Conservation (phyloP, 805 yeast genomes). For the Metschnikowia kofuensis region DNA sequence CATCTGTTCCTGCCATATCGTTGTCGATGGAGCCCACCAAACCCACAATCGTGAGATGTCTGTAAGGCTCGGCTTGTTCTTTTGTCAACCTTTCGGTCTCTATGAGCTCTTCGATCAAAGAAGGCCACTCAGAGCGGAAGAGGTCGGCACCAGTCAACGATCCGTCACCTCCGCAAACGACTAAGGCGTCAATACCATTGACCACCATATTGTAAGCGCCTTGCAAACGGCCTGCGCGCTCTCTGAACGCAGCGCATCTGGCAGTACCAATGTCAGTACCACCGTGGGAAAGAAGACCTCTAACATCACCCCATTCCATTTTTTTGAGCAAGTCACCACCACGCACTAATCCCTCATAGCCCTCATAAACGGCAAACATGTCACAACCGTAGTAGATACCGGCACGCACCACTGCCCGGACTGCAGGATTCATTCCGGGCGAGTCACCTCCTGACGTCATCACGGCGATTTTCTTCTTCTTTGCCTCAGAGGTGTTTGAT, state of each 20-base stretch:
- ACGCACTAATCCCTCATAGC: conserved; percentile 86
- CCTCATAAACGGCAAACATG: conserved; percentile 88
- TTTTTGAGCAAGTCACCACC: conserved; percentile 78
- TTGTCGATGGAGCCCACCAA: conserved; percentile 96
- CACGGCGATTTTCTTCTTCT: conserved; percentile 63
- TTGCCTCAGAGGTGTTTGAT: conserved; percentile 1
- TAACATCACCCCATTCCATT: conserved; percentile 90
- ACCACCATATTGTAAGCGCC: conserved; percentile 84
- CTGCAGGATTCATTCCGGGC: conserved; percentile 97
- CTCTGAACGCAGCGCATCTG: conserved; percentile 80
- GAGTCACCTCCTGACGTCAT: conserved; percentile 99
- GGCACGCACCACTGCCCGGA: conserved; percentile 91
- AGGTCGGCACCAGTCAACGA: conserved; percentile 96
- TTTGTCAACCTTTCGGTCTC: conserved; percentile 52
- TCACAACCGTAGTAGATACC: conserved; percentile 87
- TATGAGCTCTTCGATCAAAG: conserved; percentile 70
- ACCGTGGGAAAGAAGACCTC: conserved; percentile 90
- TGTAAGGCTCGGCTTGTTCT: conserved; percentile 59
- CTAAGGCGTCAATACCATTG: conserved; percentile 89
- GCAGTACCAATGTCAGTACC: conserved; percentile 98
- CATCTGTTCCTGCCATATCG: conserved; percentile 96
- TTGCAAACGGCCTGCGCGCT: conserved; percentile 76
- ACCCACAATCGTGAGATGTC: conserved; percentile 83
- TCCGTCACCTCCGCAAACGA: conserved; percentile 99
- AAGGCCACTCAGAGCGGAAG: conserved; percentile 94